Conservation (phyloP, 306 rosid genomes). For the Myrica gale region DNA sequence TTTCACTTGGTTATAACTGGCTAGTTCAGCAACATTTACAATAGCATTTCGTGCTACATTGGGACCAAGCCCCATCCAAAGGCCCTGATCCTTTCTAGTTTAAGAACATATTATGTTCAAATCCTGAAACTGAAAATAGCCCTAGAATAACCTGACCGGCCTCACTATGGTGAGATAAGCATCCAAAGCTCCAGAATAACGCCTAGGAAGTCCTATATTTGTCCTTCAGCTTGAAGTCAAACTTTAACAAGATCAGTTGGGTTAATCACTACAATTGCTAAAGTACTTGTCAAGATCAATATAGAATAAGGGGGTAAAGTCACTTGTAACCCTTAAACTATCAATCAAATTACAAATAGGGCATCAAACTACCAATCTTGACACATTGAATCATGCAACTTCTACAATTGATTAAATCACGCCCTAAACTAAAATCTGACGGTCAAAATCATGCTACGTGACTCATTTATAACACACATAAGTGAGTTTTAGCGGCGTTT, state of each 20-base stretch:
- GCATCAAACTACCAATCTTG: too few species aligned
- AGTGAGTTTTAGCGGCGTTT: too few species aligned
- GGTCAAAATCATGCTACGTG: too few species aligned
- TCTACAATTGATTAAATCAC: too few species aligned
- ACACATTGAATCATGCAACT: too few species aligned
- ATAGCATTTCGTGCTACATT: conserved; percentile 89
- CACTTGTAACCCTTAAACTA: too few species aligned
- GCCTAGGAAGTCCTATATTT: conserved; percentile 72
- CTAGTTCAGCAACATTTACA: conserved; percentile 26
- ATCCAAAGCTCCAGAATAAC: conserved; percentile 85
- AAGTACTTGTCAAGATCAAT: conserved; percentile 61
- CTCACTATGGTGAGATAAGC: conserved; percentile 72
- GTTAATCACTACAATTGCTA: conserved; percentile 79
- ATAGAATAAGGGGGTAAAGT: not conserved
- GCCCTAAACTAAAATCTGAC: too few species aligned
- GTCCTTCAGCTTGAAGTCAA: conserved; percentile 94
- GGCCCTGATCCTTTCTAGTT: conserved; percentile 74
- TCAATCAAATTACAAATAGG: too few species aligned
- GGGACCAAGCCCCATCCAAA: conserved; percentile 98
- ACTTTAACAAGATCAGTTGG: conserved; percentile 96
- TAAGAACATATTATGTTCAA: conserved; percentile 1
- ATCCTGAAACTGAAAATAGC: conserved; percentile 3
- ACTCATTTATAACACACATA: too few species aligned
- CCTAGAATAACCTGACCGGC: conserved; percentile 47
- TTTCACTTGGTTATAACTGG: too few species aligned